Evolutionary conservation across 148 eudicot genomes (phyloP).

Genomic region (Euryodendron excelsum): DNA sequence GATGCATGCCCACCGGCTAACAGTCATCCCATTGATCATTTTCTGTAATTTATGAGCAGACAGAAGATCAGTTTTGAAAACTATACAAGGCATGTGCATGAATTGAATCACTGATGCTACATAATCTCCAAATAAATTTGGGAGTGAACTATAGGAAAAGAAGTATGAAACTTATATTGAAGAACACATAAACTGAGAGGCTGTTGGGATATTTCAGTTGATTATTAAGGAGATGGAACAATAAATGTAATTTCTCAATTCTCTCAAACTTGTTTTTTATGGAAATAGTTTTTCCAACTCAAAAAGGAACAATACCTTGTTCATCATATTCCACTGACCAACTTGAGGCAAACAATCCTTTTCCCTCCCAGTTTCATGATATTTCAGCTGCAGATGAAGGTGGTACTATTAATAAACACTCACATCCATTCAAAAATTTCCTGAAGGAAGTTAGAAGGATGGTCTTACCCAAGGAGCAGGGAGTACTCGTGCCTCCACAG

Average conservation of each 20-base stretch:
- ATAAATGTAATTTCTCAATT: neutral
- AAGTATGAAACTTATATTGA: neutral
- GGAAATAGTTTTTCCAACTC: neutral
- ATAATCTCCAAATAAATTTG: neutral
- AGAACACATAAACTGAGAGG: neutral
- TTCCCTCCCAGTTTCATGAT: constrained; percentile 71
- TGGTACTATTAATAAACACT: neutral
- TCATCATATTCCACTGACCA: constrained; percentile 83
- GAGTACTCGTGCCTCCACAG: constrained; percentile 72
- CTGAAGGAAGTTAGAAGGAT: neutral
- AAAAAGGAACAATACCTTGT: constrained; percentile 44
- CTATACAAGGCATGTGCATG: neutral
- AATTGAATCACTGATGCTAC: neutral
- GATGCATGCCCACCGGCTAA: constrained; percentile 74
- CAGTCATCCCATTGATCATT: constrained; percentile 73
- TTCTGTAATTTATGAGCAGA: constrained; percentile 33
- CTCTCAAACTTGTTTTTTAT: neutral
- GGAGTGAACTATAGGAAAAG: neutral
- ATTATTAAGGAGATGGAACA: neutral
- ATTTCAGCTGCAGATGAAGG: constrained; percentile 47
- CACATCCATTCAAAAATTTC: neutral
- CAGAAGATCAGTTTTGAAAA: neutral
- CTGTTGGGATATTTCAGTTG: neutral
- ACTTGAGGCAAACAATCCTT: constrained; percentile 72
- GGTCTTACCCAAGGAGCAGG: constrained; percentile 73